Evolutionary conservation across 805 yeast genomes (phyloP), one percentile per base, ranked within the genome.

Genomic region (Metschnikowia henanensis): DNA sequence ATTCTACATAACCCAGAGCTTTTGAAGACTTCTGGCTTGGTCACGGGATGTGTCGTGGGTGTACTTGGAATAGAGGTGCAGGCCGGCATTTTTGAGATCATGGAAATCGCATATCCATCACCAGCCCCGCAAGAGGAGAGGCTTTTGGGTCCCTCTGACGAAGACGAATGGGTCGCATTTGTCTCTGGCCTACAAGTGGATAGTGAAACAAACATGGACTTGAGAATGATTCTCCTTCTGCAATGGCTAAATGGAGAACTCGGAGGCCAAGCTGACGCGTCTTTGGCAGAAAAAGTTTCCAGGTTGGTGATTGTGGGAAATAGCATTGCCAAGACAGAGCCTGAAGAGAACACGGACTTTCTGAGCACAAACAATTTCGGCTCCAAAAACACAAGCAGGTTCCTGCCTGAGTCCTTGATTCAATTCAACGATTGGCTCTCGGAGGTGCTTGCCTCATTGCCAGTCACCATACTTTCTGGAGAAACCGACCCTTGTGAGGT

Each of bases 31-130:
- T 70, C 78, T 16, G 76, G 84, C 2, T 69, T 92, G 20, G 95
- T 91, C 0, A 94, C 97, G 0, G 99, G 99, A 4, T 76, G 82
- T n/a, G 84, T 91, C 0, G 80, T 90, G 6, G 98, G 92, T 0
- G 77, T 90, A 1, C 61, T 90, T 9, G 99, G 99, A 0, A 81
- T 87, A 68, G 97, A 91, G 59, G 74, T 85, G 7, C 81, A 77
- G 35, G 82, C 90, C 0, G 98, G 98, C 3, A 72, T 83, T 2
- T 91, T 94, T 62, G 87, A 85, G 46, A 87, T 88, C 5, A 78
- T 87, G 53, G 98, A 91, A 58, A 71, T 91, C 2, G 78, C 78
- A 1, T 85, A 80, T 53, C 96, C 98, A 0, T 73, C 74, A 10
- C 62, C 77, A 15, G 72, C 87, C 2, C 80, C 81, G 0, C 95